These are phyloP conservation scores for Neoascochyta sp. DNA, from an alignment of 2,329 filamentous ascomycete species.

Conservation along the genomic window DNA sequence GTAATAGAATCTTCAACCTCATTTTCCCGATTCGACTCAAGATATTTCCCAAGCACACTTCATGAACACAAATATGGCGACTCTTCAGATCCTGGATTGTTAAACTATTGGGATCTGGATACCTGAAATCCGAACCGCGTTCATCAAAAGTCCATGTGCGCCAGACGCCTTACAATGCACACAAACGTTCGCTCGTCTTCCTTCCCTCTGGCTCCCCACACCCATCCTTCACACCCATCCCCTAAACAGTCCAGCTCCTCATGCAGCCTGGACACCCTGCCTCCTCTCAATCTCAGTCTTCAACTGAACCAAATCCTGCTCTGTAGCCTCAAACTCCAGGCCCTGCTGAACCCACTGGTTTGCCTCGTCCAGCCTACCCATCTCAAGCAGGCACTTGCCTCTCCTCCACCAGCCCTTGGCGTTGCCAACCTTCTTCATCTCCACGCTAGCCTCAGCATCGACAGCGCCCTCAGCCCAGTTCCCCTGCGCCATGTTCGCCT, in stretches of 20 bases:
- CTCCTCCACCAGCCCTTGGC: slow-evolving; percentile 92
- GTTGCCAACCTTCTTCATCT: slow-evolving; percentile 81
- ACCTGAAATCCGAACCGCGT: slow-evolving; percentile 4
- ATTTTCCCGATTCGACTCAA: no score
- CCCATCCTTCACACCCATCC: slow-evolving; percentile 1
- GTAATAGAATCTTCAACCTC: no score
- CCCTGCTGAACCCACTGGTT: slow-evolving; percentile 71
- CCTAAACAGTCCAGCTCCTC: slow-evolving; percentile 1
- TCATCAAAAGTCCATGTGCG: slow-evolving; percentile 7
- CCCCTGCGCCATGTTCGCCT: slow-evolving; percentile 79
- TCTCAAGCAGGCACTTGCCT: slow-evolving; percentile 82
- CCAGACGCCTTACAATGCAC: slow-evolving; percentile 25
- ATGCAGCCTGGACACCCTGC: slow-evolving; percentile 16
- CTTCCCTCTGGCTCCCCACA: background rate
- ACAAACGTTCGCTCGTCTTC: background rate
- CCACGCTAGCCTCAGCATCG: slow-evolving; percentile 84
- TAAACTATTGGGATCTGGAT: no score
- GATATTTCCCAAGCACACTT: no score
- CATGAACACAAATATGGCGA: no score
- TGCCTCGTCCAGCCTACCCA: slow-evolving; percentile 82
- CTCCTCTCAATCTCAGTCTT: slow-evolving; percentile 47
- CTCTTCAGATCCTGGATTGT: no score
- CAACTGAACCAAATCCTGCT: slow-evolving; percentile 39
- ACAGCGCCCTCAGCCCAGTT: slow-evolving; percentile 82
- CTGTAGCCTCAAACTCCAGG: slow-evolving; percentile 74